These are phyloP conservation scores for Trametes punicea DNA, from an alignment of 768 basidiomycete species.

Conservation along the genomic window DNA sequence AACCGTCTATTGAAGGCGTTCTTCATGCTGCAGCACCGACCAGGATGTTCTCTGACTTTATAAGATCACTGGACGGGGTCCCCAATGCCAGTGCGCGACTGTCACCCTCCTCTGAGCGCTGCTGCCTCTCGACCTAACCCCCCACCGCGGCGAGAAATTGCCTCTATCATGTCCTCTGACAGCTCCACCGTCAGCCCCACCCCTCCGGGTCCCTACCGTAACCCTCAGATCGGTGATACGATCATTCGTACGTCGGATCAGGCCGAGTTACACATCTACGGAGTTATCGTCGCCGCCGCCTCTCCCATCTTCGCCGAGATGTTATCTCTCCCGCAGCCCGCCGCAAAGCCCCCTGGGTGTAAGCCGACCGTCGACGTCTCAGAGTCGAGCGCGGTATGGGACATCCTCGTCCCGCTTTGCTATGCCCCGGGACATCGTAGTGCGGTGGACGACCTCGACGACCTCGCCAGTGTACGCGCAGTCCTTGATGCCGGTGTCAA, in stretches of 20 bases:
- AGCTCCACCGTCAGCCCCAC: too few species aligned
- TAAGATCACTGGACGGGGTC: too few species aligned
- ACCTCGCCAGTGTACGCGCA: not conserved
- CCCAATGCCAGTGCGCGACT: too few species aligned
- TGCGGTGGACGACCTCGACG: not conserved
- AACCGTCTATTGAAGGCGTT: too few species aligned
- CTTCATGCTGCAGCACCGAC: too few species aligned
- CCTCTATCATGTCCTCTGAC: too few species aligned
- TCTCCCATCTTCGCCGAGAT: slow-evolving; percentile 15
- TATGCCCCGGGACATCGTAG: slow-evolving; percentile 22
- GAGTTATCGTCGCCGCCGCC: slow-evolving; percentile 6
- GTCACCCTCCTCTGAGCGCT: too few species aligned
- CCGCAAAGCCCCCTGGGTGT: not conserved
- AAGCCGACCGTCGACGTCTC: slow-evolving; percentile 8
- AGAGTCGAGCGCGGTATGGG: slow-evolving; percentile 18
- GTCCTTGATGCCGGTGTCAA: slow-evolving; percentile 16
- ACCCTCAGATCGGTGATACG: slow-evolving; percentile 1
- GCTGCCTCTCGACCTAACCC: too few species aligned
- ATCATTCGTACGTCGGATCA: slow-evolving; percentile 18
- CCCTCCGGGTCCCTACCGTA: too few species aligned
- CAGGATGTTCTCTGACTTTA: too few species aligned
- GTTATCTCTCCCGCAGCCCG: slow-evolving; percentile 12
- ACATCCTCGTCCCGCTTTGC: slow-evolving; percentile 20
- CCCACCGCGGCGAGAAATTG: too few species aligned
- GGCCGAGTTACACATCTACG: slow-evolving; percentile 15